Conservation (phyloP, 1,284 basidiomycete species). For the Inonotus obliquus region DNA sequence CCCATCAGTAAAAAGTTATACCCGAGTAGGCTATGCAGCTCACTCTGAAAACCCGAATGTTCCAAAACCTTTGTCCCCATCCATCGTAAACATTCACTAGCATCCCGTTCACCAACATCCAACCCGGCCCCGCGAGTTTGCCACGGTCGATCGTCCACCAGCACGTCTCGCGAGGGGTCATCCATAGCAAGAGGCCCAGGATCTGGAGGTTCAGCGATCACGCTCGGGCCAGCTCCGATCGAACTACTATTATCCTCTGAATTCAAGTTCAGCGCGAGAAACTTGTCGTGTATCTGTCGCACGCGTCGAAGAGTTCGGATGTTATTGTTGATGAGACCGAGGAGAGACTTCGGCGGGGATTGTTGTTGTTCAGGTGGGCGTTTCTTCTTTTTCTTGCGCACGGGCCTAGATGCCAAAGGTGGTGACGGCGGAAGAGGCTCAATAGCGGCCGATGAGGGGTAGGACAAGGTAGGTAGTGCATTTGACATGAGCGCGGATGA, state of each 20-base stretch:
- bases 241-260: background rate
- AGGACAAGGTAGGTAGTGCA: constrained; percentile 55
- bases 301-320: constrained; percentile 67
- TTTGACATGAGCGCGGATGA: constrained; percentile 58
- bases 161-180: constrained; percentile 44
- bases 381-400: constrained; percentile 12
- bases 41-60: constrained; percentile 88
- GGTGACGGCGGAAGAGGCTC: constrained; percentile 20
- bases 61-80: constrained; percentile 72
- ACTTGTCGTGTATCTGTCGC: constrained; percentile 64
- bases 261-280: constrained; percentile 48
- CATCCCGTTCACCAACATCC: constrained; percentile 50
- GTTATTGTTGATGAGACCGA: constrained; percentile 68
- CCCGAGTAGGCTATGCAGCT: constrained; percentile 22
- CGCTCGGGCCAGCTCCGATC: background rate
- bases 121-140: constrained; percentile 28
- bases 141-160: constrained; percentile 56
- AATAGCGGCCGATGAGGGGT: constrained; percentile 36
- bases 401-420: constrained; percentile 26
- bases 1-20: background rate
- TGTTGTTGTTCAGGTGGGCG: constrained; percentile 32
- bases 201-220: background rate
- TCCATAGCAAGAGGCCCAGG: constrained; percentile 23
- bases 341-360: constrained; percentile 36
- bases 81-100: constrained; percentile 63